A percentile compares a stretch with the other conserved stretches of the same genome.
phyloP scores from a whole-genome alignment of 176 grass and related monocot species.

The Eremochloa ophiuroides region DNA sequence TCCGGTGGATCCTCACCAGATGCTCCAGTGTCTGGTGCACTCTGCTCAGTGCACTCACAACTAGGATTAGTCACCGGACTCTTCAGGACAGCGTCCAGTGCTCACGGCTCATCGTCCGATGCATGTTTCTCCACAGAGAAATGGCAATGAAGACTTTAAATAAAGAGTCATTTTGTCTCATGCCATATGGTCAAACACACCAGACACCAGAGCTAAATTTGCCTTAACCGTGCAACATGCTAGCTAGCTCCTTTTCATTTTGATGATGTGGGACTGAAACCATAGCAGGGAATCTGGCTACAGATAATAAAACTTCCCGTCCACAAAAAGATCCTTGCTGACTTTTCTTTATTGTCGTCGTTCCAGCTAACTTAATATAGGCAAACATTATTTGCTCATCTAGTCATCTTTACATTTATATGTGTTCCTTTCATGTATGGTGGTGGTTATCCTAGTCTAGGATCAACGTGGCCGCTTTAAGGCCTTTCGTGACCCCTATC shows the following conservation, averaged over 20 bases:
- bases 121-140: too few relatives aligned
- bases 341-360: background rate
- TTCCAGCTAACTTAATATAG: background rate
- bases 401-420: background rate
- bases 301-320: background rate
- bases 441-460: background rate
- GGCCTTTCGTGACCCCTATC: background rate
- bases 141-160: too few relatives aligned
- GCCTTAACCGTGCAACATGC: background rate
- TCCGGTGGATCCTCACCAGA: too few relatives aligned
- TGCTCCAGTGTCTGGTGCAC: too few relatives aligned
- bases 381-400: background rate
- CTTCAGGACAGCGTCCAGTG: too few relatives aligned
- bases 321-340: background rate
- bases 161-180: too few relatives aligned
- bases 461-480: background rate
- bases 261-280: background rate
- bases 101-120: too few relatives aligned
- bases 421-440: background rate
- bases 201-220: too few relatives aligned
- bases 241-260: background rate
- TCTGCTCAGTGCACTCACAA: too few relatives aligned
- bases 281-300: background rate
- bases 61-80: too few relatives aligned
- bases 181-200: too few relatives aligned